Evolutionary conservation across 2,329 filamentous ascomycete genomes (phyloP), one percentile per base, ranked within the genome.

Genomic region (Aureobasidium sp.): DNA sequence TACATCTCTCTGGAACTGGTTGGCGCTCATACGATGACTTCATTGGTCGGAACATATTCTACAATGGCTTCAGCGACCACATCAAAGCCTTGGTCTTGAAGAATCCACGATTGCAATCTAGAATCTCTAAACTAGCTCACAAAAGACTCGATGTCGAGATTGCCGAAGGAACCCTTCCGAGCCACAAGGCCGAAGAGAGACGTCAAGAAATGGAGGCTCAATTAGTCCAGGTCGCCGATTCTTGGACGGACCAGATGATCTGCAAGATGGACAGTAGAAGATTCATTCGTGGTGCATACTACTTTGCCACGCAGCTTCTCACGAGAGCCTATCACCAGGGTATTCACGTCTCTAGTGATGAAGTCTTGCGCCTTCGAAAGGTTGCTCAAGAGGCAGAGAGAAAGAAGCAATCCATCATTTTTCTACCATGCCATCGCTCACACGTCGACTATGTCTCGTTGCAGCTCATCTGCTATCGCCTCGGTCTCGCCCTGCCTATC

Each of bases 251-350:
- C 71, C 85, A 88, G 65, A 97, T 99, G 94, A 97, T 99, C 65
- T 97, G 93, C 82, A 99, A 99, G 76, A 93, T 97, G 82, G 94
- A 99, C 75, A 95, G 88, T 79, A 95, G 92, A 72, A 79, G 84
- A 2, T 97, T 97, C 71, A 96, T 99, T 67, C 81, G 94, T 53
- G 85, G 90, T 27, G 93, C 94, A 50, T 97, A 97, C 73, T 99
- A 97, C 72, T 72, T 96, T 42, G 81, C 81, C 52, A 96, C 92
- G 1, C 93, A 97, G 75, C 80, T 97, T 50, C 79, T 97, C 64
- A 95, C 93, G 5, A 81, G 94, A 64, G 93, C 94, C 6, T 99
- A 99, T 73, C 91, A 97, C 70, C 93, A 97, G 77, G 94, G 90
- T 78, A 96, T 99, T 58, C 94, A 99, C 73, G 91, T 97, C 31